These are phyloP conservation scores for Penicillium coffeae DNA, from an alignment of 495 filamentous ascomycete species.

Conservation along the genomic window DNA sequence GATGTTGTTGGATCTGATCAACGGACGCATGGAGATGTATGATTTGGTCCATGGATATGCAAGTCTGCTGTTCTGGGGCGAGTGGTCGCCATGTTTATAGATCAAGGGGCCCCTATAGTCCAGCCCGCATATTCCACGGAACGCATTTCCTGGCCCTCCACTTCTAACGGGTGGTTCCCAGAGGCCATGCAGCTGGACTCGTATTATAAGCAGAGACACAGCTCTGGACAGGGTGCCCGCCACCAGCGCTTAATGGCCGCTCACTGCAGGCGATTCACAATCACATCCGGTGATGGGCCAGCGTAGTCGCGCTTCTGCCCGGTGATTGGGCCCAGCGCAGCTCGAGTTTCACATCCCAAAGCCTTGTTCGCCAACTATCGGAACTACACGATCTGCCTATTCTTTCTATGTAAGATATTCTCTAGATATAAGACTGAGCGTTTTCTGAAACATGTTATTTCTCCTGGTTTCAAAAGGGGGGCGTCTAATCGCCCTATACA, in stretches of 20 bases:
- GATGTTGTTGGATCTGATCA: too few species aligned
- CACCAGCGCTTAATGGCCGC: conserved; percentile 18
- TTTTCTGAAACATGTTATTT: conserved; percentile 1
- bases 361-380: too few species aligned
- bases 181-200: too few species aligned
- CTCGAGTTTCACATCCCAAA: conserved; percentile 14
- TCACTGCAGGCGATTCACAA: conserved; percentile 25
- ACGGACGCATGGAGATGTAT: too few species aligned
- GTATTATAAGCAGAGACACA: too few species aligned
- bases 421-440: background rate
- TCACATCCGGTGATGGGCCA: conserved; percentile 19
- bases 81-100: too few species aligned
- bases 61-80: too few species aligned
- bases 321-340: conserved; percentile 1
- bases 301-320: background rate
- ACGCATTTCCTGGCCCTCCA: background rate
- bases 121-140: too few species aligned
- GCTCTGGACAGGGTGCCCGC: too few species aligned
- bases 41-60: too few species aligned
- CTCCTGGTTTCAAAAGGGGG: conserved; percentile 3
- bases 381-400: background rate
- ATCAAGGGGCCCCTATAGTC: too few species aligned
- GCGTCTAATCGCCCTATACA: conserved; percentile 1
- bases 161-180: background rate
- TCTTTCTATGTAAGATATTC: background rate